phyloP scores from a whole-genome alignment of 2,329 filamentous ascomycete genomes.

The Rhytidhysteron rufulum region DNA sequence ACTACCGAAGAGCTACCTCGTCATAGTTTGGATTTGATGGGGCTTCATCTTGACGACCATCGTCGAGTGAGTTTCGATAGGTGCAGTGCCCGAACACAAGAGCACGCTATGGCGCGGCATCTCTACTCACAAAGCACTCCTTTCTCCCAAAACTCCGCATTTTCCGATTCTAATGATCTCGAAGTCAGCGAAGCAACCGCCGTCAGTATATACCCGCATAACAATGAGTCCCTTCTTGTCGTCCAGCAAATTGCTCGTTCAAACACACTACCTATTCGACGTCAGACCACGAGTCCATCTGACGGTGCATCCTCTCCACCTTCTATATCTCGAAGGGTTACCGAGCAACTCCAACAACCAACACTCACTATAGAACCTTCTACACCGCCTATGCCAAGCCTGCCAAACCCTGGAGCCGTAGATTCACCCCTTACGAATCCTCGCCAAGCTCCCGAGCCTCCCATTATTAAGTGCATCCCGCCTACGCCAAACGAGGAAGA shows the following conservation, averaged over 20 bases:
- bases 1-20: slow-evolving; percentile 27
- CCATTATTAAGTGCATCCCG: slow-evolving; percentile 53
- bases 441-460: slow-evolving; percentile 54
- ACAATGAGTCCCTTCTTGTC: slow-evolving; percentile 61
- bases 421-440: slow-evolving; percentile 59
- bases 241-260: slow-evolving; percentile 49
- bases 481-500: slow-evolving; percentile 49
- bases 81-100: slow-evolving; percentile 34
- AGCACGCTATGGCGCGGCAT: slow-evolving; percentile 40
- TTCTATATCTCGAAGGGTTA: slow-evolving; percentile 17
- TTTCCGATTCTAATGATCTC: slow-evolving; percentile 48
- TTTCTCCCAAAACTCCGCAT: slow-evolving; percentile 43
- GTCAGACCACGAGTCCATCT: slow-evolving; percentile 13
- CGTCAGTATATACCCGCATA: slow-evolving; percentile 59
- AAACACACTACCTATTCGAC: slow-evolving; percentile 19
- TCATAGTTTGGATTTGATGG: slow-evolving; percentile 26
- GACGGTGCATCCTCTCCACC: slow-evolving; percentile 21
- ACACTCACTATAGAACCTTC: slow-evolving; percentile 31
- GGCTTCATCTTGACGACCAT: slow-evolving; percentile 25
- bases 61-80: slow-evolving; percentile 36
- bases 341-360: slow-evolving; percentile 16
- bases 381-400: slow-evolving; percentile 30
- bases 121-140: slow-evolving; percentile 48
- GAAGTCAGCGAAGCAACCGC: slow-evolving; percentile 61
- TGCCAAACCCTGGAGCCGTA: slow-evolving; percentile 29